Conservation (phyloP, 306 rosid species). For the Quercus bicolor region DNA sequence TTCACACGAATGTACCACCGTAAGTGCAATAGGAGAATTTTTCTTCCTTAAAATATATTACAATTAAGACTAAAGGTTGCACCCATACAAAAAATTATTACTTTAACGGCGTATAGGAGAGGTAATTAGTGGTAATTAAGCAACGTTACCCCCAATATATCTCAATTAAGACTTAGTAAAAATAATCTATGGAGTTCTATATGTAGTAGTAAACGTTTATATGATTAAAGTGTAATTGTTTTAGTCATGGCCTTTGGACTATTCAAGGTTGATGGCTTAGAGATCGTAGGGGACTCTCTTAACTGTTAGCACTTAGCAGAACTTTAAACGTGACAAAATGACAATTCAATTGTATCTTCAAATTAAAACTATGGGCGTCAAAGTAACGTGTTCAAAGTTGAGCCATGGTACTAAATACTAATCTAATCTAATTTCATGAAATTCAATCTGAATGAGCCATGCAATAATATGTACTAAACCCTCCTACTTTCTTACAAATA, state of each 20-base stretch:
- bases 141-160: too few relatives aligned
- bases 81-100: too few relatives aligned
- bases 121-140: too few relatives aligned
- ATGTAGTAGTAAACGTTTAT: neutral
- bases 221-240: neutral
- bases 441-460: neutral
- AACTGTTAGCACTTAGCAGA: neutral
- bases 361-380: neutral
- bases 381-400: neutral
- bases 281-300: neutral
- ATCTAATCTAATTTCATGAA: neutral
- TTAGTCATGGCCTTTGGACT: neutral
- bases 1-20: neutral
- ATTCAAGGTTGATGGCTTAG: constrained; percentile 1
- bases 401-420: too few relatives aligned
- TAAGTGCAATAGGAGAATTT: neutral
- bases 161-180: too few relatives aligned
- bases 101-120: too few relatives aligned
- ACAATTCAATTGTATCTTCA: neutral
- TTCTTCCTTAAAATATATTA: neutral
- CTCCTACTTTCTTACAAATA: too few relatives aligned
- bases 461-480: neutral
- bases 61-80: too few relatives aligned
- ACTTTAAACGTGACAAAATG: neutral
- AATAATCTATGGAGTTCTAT: too few relatives aligned